Base-by-base conservation (phyloP, 345 rosid species). In the Lagerstroemia speciosa region DNA sequence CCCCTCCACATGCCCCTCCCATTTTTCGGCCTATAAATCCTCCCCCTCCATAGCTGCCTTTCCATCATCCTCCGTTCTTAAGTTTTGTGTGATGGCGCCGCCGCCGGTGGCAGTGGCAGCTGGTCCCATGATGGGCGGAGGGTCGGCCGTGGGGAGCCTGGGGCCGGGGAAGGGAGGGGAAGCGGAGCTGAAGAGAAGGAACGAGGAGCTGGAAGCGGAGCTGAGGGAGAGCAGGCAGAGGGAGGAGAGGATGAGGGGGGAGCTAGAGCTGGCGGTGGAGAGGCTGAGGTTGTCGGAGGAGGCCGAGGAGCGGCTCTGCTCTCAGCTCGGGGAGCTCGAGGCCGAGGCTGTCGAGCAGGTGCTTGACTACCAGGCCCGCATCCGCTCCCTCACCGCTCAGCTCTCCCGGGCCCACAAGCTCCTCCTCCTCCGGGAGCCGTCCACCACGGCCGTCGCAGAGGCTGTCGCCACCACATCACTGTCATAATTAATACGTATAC, bases 301-400 rank as follows among this genome's bases (percentile, higher is more conserved):
- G 52, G 97, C 86, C 0, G 98, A 92, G 83, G 94, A 93, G 79
- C 74, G 86, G 73, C 90, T 92, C 52, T 90, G 96, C 77, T 78
- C 85, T 9, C 93, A 88, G 86, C 87, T 93, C 0, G 96, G 96
- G 0, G 93, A 93, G 79, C 88, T 93, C 6, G 96, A 93, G 78
- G 97, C 96, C 0, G 98, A 93, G 82, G 82, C 93, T 32, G 77
- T 86, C 37, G 70, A 75, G 64, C 86, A 87, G 62, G 98, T 92
- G 12, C 93, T 93, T 69, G 89, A 67, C 14, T 83, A 84, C 66
- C 85, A 80, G 64, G 81, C 90, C 31, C 90, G 87, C 11, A 78
- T 88, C n/a, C 1, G 87, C 16, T 76, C 86, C 36, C 93, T 88
- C 70, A 69, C 81, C 83, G 71, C 83, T 45, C 89, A 87, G 77